Base-by-base conservation (phyloP, 495 filamentous ascomycete species). In the Penicillium bovifimosum region DNA sequence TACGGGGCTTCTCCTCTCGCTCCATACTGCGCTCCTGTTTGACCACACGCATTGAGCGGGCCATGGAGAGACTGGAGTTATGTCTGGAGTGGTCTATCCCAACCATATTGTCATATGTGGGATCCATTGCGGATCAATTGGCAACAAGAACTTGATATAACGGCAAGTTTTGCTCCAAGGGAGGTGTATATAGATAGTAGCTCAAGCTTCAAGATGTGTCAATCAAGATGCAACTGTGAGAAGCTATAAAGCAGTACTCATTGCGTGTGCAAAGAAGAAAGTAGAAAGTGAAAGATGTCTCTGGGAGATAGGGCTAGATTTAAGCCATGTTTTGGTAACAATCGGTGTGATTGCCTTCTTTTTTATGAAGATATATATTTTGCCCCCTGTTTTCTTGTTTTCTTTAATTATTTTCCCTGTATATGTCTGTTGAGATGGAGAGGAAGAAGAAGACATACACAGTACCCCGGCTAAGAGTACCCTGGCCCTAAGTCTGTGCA, bases 1-100 rank as follows among this genome's bases (percentile, higher is more conserved):
- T 72, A 31, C 66, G 63, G 39, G 54, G 54, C 46, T 73, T 75
- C 31, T 59, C 52, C 26, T 73, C 71, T 41, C 60, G 26, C 11
- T 72, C 71, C 13, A 60, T 57, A 34, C 59, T 68, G 42, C 58
- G 50, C 9, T 70, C 68, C 16, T 62, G 65, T 9, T 65, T 63
- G 6, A 49, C 54, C 35, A 65, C 56, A 14, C 58, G 64, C 39
- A 59, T 52, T 3, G 69, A 52, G 7, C 63, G 69, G 18, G 65
- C 32, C 50, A 66, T 52, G n/a, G 66, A 64, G 24, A 67, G 51
- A 46, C 54, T 35, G 32, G 45, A 35, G 38, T 55, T 55, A 32
- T 52, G 56, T 14, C 52, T 52, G 24, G 47, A 31, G 35, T 52
- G 53, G 27, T 66, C 64, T 45, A 68, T 63, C 34, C 50, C 46